phyloP scores from a whole-genome alignment of 2,329 filamentous ascomycete genomes.

The Dryadomyces quercivorus region DNA sequence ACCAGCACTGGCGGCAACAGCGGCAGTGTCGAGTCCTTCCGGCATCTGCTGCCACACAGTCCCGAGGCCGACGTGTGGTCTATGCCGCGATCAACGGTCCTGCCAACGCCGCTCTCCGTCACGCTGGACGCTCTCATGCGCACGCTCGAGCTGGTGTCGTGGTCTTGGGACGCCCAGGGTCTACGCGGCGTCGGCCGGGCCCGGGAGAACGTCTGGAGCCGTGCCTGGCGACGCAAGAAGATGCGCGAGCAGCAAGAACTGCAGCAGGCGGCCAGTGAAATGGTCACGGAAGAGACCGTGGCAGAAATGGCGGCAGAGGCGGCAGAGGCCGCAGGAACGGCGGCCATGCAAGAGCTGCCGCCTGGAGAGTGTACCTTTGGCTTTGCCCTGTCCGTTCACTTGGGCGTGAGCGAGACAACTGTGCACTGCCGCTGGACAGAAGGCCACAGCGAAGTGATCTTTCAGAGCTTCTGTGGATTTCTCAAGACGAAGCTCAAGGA shows the following conservation, averaged over 20 bases:
- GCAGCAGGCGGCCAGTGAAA: too few species aligned
- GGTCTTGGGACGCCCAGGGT: slow-evolving; percentile 46
- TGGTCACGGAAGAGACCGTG: not conserved
- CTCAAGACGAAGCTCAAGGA: slow-evolving; percentile 41
- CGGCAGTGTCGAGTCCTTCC: slow-evolving; percentile 19
- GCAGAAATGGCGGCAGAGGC: slow-evolving; percentile 5
- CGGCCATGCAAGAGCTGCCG: not conserved
- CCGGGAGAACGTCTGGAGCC: slow-evolving; percentile 64
- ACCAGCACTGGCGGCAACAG: slow-evolving; percentile 11
- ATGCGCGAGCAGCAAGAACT: slow-evolving; percentile 18
- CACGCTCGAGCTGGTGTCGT: slow-evolving; percentile 45
- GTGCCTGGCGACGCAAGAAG: slow-evolving; percentile 56
- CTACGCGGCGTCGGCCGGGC: slow-evolving; percentile 50
- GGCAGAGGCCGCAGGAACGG: not conserved
- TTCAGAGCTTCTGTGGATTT: slow-evolving; percentile 82
- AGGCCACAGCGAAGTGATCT: slow-evolving; percentile 60
- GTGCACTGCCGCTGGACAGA: slow-evolving; percentile 59
- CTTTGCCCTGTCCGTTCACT: slow-evolving; percentile 41
- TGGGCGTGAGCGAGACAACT: slow-evolving; percentile 26
- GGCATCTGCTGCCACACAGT: slow-evolving; percentile 28
- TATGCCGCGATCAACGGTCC: too few species aligned
- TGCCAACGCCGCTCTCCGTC: slow-evolving; percentile 22
- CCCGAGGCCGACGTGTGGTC: slow-evolving; percentile 30
- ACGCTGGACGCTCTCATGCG: slow-evolving; percentile 33
- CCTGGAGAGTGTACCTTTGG: slow-evolving; percentile 34